Conservation (phyloP, 495 filamentous ascomycete species). For the Trichoderma asperelloides region DNA sequence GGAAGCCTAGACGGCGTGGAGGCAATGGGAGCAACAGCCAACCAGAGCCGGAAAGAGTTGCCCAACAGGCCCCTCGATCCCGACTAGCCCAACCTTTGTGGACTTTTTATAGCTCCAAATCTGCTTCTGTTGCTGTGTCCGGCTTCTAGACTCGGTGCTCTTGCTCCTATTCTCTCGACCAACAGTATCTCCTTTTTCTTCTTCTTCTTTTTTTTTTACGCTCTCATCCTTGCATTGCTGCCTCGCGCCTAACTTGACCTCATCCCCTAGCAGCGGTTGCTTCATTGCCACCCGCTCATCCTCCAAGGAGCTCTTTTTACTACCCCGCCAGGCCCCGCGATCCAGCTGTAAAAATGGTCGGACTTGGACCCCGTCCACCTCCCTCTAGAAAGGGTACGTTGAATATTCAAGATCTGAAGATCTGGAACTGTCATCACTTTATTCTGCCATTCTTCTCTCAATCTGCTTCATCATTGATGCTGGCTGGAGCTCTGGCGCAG, state of each 20-base stretch:
- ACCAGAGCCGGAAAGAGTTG: background rate
- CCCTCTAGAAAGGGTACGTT: constrained; percentile 69
- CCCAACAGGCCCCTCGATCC: background rate
- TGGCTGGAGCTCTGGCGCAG: background rate
- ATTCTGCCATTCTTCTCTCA: background rate
- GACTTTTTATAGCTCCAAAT: background rate
- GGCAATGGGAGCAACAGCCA: background rate
- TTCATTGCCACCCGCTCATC: background rate
- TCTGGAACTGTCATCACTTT: background rate
- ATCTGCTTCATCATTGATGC: background rate
- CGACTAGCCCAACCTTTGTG: background rate
- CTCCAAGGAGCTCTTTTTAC: background rate
- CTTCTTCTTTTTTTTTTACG: background rate
- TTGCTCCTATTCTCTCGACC: background rate
- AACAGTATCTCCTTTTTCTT: constrained; percentile 6
- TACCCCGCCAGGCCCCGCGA: constrained; percentile 11
- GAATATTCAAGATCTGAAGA: constrained; percentile 22
- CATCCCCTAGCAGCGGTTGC: background rate
- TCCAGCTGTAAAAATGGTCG: constrained; percentile 53
- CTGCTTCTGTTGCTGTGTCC: background rate
- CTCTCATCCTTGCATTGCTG: background rate
- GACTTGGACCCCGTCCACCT: constrained; percentile 60
- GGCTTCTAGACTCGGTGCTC: background rate
- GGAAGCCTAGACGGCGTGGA: background rate
- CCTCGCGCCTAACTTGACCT: background rate